Evolutionary conservation across 257 asterid genomes (phyloP), one percentile per base, ranked within the genome.

Genomic region (Dorcoceras hygrometricum): DNA sequence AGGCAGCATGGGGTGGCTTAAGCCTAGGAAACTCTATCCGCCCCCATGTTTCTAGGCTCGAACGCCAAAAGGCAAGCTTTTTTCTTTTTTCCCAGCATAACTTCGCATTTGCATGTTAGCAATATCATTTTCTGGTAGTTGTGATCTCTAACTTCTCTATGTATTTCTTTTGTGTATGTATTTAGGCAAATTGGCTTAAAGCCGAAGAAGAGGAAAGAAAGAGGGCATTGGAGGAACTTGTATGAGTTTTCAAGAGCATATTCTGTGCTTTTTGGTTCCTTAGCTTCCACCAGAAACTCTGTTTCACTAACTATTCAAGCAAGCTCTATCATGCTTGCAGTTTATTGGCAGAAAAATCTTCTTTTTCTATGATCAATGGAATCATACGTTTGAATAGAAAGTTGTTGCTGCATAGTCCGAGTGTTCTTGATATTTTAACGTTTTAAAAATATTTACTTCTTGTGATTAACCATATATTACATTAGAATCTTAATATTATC

Each of bases 1-100:
- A 84, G 73, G 91, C 80, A 62, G 86, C 91, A 22, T 93, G 98
- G 96, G 97, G 97, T 65, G 97, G 97, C 20, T 72, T 93, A 82
- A 86, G 96, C 78, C 78, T 92, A 5, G 98, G 96, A 51, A 87
- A 89, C 72, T 93, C 97, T 3, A 73, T 93, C 62, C 86, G 79
- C 29, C 96, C 95, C n/a, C 97, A 85, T 48, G 62, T 89, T 43
- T 89, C 98, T 25, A 87, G 87, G 63, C 96, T 93, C 65, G 82
- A 93, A 78, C 64, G 83, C 20, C 92, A 93, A 65, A 90, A 94
- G 99, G 96, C 75, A 82, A 76, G 79, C 65, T 75, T 53, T 22
- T 16, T 5, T 43, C 32, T 20, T 14, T 10, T 19, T 4, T n/a
- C n/a, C 3, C 4, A 0, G n/a, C 5, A 2, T 22, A 31, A 31